A percentile compares a stretch with the other conserved stretches of the same genome.
These are phyloP conservation scores for Nakaseomyces kungkrabaensis DNA, from an alignment of 1,139 yeast genomes.

Conservation along the genomic window DNA sequence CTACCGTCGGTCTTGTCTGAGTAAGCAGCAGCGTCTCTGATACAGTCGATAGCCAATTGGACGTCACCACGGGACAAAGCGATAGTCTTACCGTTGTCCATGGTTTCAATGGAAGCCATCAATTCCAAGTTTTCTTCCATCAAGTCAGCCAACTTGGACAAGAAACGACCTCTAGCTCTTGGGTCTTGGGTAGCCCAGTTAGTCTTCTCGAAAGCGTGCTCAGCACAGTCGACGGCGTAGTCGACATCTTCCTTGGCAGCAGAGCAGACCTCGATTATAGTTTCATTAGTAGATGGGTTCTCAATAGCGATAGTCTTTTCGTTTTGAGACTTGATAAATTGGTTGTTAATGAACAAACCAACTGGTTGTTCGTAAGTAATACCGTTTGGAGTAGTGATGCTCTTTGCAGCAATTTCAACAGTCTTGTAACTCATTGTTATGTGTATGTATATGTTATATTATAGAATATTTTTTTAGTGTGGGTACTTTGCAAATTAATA, in stretches of 20 bases:
- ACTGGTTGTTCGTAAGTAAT: conserved; percentile 52
- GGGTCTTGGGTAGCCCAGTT: conserved; percentile 37
- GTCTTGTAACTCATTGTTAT: conserved; percentile 7
- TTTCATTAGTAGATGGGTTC: conserved; percentile 55
- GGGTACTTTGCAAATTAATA: neutral
- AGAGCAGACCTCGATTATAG: conserved; percentile 50
- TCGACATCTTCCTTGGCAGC: conserved; percentile 48
- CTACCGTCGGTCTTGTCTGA: conserved; percentile 72
- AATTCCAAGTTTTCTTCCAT: conserved; percentile 40
- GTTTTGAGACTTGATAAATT: conserved; percentile 52
- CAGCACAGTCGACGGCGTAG: conserved; percentile 52
- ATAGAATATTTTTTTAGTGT: neutral
- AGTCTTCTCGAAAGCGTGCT: conserved; percentile 41
- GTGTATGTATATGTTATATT: neutral
- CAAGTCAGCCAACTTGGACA: conserved; percentile 44
- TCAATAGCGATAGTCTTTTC: conserved; percentile 56
- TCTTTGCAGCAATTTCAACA: conserved; percentile 31
- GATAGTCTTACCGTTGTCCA: conserved; percentile 54
- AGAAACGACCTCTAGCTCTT: conserved; percentile 35
- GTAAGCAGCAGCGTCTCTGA: conserved; percentile 74
- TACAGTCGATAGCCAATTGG: conserved; percentile 43
- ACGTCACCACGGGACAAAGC: conserved; percentile 44
- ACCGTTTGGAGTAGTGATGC: conserved; percentile 50
- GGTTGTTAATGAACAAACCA: conserved; percentile 76
- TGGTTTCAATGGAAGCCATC: conserved; percentile 46